These are phyloP conservation scores for Trichoderma sp. DNA, from an alignment of 2,329 filamentous ascomycete genomes.

Conservation along the genomic window DNA sequence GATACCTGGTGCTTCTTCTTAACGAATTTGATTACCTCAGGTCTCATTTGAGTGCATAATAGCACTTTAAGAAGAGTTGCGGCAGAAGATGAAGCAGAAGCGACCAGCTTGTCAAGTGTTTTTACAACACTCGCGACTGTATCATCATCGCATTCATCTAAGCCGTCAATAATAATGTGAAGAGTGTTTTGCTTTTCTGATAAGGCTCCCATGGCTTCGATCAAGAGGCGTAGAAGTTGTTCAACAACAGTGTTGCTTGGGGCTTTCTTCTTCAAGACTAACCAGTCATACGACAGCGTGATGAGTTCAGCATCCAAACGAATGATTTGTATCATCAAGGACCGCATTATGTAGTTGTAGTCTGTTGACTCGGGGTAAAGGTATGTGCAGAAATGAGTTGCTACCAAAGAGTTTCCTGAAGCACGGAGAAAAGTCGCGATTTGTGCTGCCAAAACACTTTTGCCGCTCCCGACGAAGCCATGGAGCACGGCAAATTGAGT, in stretches of 20 bases:
- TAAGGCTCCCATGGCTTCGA: background rate
- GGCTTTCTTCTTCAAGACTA: constrained; percentile 11
- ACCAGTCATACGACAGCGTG: constrained; percentile 30
- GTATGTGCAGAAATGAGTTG: constrained; percentile 39
- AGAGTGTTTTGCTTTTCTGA: background rate
- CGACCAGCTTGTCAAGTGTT: background rate
- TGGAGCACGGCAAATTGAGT: constrained; percentile 35
- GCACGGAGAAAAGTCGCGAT: constrained; percentile 33
- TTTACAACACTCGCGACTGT: background rate
- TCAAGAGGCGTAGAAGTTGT: background rate
- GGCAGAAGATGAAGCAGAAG: background rate
- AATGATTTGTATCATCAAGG: constrained; percentile 36
- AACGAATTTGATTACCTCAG: background rate
- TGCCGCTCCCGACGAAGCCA: constrained; percentile 39
- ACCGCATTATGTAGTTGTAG: constrained; percentile 37
- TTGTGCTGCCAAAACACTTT: constrained; percentile 37
- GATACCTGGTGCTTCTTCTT: constrained; percentile 5
- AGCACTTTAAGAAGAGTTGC: background rate
- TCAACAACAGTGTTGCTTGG: background rate
- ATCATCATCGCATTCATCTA: background rate
- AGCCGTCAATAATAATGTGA: background rate
- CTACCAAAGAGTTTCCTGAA: constrained; percentile 23
- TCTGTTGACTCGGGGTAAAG: constrained; percentile 33
- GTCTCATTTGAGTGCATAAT: background rate
- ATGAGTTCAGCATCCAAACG: constrained; percentile 27